phyloP scores from a whole-genome alignment of 768 basidiomycete species.

The Podaxis rugospora region DNA sequence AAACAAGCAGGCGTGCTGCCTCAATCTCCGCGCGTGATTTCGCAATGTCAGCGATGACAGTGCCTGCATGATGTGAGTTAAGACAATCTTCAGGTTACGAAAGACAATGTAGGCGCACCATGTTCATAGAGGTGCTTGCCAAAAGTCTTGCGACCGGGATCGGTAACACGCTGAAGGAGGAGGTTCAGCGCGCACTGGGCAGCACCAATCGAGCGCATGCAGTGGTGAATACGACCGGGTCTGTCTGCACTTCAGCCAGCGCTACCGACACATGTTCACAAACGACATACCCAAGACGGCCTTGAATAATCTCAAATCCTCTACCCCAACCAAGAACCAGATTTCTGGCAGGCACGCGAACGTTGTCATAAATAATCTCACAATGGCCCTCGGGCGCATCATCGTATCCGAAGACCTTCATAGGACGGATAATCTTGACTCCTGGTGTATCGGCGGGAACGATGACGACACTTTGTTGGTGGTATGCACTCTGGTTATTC shows the following conservation, averaged over 20 bases:
- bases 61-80: conserved; percentile 41
- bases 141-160: conserved; percentile 87
- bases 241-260: conserved; percentile 30
- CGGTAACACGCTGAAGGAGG: conserved; percentile 90
- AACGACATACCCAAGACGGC: conserved; percentile 74
- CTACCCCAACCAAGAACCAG: conserved; percentile 89
- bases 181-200: conserved; percentile 83
- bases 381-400: conserved; percentile 97
- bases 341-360: conserved; percentile 80
- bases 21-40: conserved; percentile 93
- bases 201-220: conserved; percentile 94
- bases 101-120: conserved; percentile 40
- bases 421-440: conserved; percentile 85
- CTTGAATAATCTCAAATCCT: conserved; percentile 98
- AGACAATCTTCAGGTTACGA: not conserved
- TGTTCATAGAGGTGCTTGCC: conserved; percentile 91
- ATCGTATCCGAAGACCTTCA: conserved; percentile 92
- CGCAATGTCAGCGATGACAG: conserved; percentile 88
- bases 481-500: conserved; percentile 66
- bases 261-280: not conserved
- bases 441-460: conserved; percentile 88
- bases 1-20: conserved; percentile 77
- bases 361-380: conserved; percentile 92
- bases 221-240: conserved; percentile 94
- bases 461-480: conserved; percentile 91